Base-by-base conservation (phyloP, 148 eudicot species). In the Fagopyrum esculentum region DNA sequence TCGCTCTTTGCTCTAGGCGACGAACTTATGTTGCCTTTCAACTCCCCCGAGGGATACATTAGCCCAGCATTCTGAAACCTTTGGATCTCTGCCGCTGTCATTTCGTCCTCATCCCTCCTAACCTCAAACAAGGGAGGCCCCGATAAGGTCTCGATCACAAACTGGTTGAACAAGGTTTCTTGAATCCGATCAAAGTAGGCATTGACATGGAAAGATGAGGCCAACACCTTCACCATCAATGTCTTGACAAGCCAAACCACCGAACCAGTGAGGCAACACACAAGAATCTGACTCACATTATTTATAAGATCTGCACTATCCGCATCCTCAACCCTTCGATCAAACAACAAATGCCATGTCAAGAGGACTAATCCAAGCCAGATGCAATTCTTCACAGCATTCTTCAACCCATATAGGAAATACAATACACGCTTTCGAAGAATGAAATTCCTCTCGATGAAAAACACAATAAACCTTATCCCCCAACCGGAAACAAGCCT, bases 121-220 rank as follows among this genome's bases (percentile, higher is more conserved):
- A 89, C 54, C 75, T 76, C 89, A 80, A 79, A 69, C 45, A 78
- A 60, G 9, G 96, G 92, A 43, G 85, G 84, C 45, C 90, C 91
- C 0, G 97, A 90, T 47, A 94, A 90, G 19, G 86, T 82, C 86
- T 86, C 93, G 78, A 94, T 91, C 51, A 91, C 88, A 76, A 90
- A 91, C 77, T 91, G 98, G 77, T 94, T 85, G 76, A 91, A 89
- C 9, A 94, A 64, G 0, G 91, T 81, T 60, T 88, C 96, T 73
- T 94, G 98, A 77, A 94, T 94, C 75, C 97, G 84, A 68, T 94
- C 97, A 54, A 94, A 94, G 82, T 88, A 94, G 68, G 88, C 82
- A 45, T 81, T 87, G 45, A 91, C 97, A 78, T 94, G 97, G 77
- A 90, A 94, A 7, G 86, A 79, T 5, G 90, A 80, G 70, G 97